Percentiles rank a stretch among this genome's conserved stretches.
phyloP scores from a whole-genome alignment of 345 rosid genomes.

The Ricinus communis region DNA sequence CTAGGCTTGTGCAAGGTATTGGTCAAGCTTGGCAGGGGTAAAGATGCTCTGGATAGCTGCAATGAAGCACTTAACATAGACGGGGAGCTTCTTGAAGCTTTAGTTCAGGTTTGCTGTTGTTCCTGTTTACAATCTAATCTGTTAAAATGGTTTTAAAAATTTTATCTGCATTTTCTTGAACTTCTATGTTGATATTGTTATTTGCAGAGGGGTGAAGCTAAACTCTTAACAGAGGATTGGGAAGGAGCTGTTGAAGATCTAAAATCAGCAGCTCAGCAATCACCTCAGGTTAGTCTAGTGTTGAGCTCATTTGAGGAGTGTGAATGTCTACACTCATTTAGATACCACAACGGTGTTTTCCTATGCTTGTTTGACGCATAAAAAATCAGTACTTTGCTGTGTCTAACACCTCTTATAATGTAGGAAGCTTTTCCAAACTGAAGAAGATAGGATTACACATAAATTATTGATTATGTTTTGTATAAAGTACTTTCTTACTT shows the following conservation, averaged over 20 bases:
- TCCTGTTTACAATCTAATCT: background rate
- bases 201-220: constrained; percentile 90
- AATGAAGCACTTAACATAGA: constrained; percentile 78
- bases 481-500: background rate
- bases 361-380: background rate
- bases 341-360: background rate
- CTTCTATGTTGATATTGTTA: background rate
- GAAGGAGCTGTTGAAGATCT: constrained; percentile 97
- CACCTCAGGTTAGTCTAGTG: constrained; percentile 70
- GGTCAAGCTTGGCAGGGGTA: constrained; percentile 95
- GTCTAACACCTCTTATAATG: background rate
- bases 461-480: background rate
- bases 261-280: constrained; percentile 75
- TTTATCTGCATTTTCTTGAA: constrained; percentile 7
- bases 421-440: background rate
- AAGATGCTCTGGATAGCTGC: constrained; percentile 84
- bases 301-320: constrained; percentile 1
- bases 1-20: constrained; percentile 88
- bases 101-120: constrained; percentile 68
- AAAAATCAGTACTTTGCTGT: background rate
- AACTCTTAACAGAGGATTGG: constrained; percentile 89
- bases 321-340: background rate
- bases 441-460: background rate
- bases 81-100: constrained; percentile 78
- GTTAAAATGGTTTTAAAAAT: background rate